phyloP scores from a whole-genome alignment of 441 rosid genomes.

The Raphanus hybrid region DNA sequence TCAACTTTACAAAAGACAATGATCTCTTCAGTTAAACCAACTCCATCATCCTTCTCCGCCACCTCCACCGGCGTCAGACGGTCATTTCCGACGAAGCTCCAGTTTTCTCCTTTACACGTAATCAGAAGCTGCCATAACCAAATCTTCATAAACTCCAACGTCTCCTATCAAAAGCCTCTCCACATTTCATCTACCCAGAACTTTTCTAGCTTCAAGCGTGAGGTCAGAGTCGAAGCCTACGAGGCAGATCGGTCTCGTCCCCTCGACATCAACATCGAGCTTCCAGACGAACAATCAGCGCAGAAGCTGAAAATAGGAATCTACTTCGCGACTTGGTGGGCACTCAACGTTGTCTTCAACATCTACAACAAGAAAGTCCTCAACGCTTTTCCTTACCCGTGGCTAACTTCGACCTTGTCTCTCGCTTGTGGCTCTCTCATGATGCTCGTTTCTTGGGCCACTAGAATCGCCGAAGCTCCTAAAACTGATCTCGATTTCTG shows the following conservation, averaged over 20 bases:
- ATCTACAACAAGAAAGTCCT: slow-evolving; percentile 70
- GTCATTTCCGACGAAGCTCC: slow-evolving; percentile 30
- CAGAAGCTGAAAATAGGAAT: slow-evolving; percentile 57
- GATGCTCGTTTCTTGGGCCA: slow-evolving; percentile 81
- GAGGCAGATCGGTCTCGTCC: slow-evolving; percentile 69
- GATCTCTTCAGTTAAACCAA: slow-evolving; percentile 56
- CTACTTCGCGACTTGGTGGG: slow-evolving; percentile 70
- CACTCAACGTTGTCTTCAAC: slow-evolving; percentile 63
- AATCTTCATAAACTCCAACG: slow-evolving; percentile 24
- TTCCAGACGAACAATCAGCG: slow-evolving; percentile 53
- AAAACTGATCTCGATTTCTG: slow-evolving; percentile 80
- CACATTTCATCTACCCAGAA: slow-evolving; percentile 49
- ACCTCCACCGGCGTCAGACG: slow-evolving; percentile 32
- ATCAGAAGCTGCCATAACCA: slow-evolving; percentile 42
- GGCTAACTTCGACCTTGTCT: slow-evolving; percentile 56
- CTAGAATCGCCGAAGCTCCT: slow-evolving; percentile 68
- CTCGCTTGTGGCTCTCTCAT: slow-evolving; percentile 52
- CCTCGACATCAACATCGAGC: slow-evolving; percentile 60
- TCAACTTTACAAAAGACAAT: slow-evolving; percentile 26
- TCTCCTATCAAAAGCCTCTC: slow-evolving; percentile 53
- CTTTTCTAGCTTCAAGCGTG: slow-evolving; percentile 37
- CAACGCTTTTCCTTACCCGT: slow-evolving; percentile 65
- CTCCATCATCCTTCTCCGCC: slow-evolving; percentile 43
- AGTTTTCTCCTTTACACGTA: slow-evolving; percentile 46
- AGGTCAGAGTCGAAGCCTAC: slow-evolving; percentile 56